Percentiles rank a stretch among this genome's conserved stretches.
phyloP scores from a whole-genome alignment of 805 yeast genomes.

The Clavispora fructus region DNA sequence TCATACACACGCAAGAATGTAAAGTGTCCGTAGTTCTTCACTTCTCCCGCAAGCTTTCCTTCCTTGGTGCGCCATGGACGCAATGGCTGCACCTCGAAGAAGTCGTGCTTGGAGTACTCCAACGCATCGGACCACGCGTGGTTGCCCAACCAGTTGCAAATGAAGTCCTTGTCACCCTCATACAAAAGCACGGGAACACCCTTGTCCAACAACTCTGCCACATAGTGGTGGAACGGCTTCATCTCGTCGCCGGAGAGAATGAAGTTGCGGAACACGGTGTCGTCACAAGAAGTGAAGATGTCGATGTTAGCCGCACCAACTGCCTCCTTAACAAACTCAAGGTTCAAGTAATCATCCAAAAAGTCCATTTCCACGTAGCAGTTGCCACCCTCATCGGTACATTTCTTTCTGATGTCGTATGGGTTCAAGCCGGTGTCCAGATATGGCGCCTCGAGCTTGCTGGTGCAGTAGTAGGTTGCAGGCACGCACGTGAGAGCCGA shows the following conservation, averaged over 20 bases:
- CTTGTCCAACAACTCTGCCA: constrained; percentile 11
- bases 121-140: constrained; percentile 11
- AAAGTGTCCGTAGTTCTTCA: constrained; percentile 24
- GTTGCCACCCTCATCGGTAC: constrained; percentile 43
- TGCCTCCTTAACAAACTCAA: constrained; percentile 46
- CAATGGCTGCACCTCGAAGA: constrained; percentile 13
- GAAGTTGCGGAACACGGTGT: constrained; percentile 33
- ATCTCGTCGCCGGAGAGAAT: constrained; percentile 6
- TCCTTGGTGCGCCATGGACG: constrained; percentile 15
- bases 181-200: constrained; percentile 11
- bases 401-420: constrained; percentile 55
- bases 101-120: constrained; percentile 16
- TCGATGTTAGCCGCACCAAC: constrained; percentile 54
- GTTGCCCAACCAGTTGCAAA: constrained; percentile 17
- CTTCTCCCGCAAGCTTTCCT: constrained; percentile 33
- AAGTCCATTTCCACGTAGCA: constrained; percentile 50
- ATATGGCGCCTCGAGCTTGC: constrained; percentile 24
- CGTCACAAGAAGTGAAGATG: constrained; percentile 42
- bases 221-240: constrained; percentile 8
- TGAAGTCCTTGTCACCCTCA: constrained; percentile 15
- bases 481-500: constrained; percentile 37
- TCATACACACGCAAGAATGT: constrained; percentile 22
- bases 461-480: constrained; percentile 30
- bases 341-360: constrained; percentile 49
- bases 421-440: constrained; percentile 53